A percentile compares a stretch with the other conserved stretches of the same genome.
phyloP scores from a whole-genome alignment of 257 asterid genomes.

The Petunia secreta region DNA sequence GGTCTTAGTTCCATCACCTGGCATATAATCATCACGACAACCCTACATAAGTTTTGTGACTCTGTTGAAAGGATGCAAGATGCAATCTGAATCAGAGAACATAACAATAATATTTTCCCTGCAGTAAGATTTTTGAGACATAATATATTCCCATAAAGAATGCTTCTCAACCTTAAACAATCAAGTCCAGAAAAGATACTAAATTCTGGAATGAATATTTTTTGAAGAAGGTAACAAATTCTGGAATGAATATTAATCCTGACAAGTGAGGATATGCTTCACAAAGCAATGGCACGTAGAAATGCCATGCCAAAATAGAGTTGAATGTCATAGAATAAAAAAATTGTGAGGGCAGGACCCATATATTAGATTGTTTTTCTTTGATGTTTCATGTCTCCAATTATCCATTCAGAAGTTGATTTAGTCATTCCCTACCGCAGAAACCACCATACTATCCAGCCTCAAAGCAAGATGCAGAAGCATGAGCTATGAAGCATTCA shows the following conservation, averaged over 20 bases:
- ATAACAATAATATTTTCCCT: not conserved
- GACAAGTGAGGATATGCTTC: not conserved
- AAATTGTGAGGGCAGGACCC: constrained; percentile 1
- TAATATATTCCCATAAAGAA: not conserved
- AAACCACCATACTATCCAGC: constrained; percentile 15
- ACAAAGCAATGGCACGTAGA: constrained; percentile 1
- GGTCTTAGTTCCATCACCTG: constrained; percentile 64
- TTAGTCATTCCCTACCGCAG: not conserved
- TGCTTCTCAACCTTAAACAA: not conserved
- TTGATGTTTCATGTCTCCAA: not conserved
- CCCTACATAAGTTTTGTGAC: not conserved
- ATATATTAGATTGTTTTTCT: not conserved
- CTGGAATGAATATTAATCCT: not conserved
- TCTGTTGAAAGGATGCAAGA: constrained; percentile 11
- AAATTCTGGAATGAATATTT: not conserved
- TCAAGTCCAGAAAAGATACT: not conserved
- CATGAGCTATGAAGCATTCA: not conserved
- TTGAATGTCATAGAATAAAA: constrained; percentile 10
- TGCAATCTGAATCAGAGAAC: not conserved
- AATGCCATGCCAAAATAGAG: constrained; percentile 14
- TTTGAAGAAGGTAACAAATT: not conserved
- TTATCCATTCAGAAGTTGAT: not conserved
- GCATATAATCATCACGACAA: constrained; percentile 25
- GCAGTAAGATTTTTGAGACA: constrained; percentile 11
- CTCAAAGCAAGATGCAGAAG: constrained; percentile 12